Conservation (phyloP, 1,284 basidiomycete species). For the Cryptococcus jaspeensis region DNA sequence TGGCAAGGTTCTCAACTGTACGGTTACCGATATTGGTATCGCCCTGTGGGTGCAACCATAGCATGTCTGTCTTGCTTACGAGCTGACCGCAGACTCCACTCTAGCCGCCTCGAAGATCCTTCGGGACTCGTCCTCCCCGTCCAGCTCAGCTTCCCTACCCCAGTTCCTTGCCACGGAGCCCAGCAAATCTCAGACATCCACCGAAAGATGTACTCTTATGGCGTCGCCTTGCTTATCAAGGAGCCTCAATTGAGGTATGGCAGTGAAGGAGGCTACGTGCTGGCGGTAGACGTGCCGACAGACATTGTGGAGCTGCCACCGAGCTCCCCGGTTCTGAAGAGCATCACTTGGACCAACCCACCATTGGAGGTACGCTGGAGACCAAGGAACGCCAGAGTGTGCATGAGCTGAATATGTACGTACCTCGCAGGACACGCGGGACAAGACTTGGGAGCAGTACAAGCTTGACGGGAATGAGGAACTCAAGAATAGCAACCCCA, state of each 20-base stretch:
- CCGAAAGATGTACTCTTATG: conserved; percentile 1
- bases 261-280: background rate
- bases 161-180: background rate
- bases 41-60: too few relatives aligned
- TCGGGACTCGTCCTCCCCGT: background rate
- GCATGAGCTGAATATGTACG: too few relatives aligned
- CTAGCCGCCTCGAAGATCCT: conserved; percentile 7
- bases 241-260: conserved; percentile 4
- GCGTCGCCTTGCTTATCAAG: conserved; percentile 3
- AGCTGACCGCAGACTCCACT: too few relatives aligned
- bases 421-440: too few relatives aligned
- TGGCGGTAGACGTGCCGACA: conserved; percentile 5
- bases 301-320: conserved; percentile 1
- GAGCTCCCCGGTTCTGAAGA: background rate
- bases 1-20: too few relatives aligned
- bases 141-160: background rate
- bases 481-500: background rate
- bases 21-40: too few relatives aligned
- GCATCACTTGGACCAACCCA: background rate
- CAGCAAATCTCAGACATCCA: background rate
- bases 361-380: background rate
- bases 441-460: background rate
- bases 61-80: too few relatives aligned
- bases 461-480: background rate
- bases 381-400: too few relatives aligned